A percentile compares a stretch with the other conserved stretches of the same genome.
Conservation (phyloP, 192 early-diverging fungal species). For the Linderina pennispora region DNA sequence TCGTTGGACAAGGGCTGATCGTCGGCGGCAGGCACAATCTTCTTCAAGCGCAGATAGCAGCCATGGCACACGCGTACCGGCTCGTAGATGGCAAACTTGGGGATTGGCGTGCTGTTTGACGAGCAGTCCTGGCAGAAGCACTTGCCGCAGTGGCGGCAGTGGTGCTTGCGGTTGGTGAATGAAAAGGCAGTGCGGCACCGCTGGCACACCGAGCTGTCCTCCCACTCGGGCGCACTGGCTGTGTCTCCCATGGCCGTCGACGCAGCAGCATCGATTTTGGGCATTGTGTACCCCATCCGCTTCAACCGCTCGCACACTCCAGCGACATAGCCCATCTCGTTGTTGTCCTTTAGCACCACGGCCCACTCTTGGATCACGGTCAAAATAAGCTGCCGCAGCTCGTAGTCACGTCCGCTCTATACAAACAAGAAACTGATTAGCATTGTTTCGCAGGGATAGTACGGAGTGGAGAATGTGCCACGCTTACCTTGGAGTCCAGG, state of each 20-base stretch:
- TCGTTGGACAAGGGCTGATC: no score
- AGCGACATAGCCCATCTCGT: slow-evolving; percentile 68
- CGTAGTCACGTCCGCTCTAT: slow-evolving; percentile 57
- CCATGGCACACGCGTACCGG: slow-evolving; percentile 94
- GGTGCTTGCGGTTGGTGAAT: slow-evolving; percentile 94
- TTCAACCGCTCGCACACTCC: slow-evolving; percentile 81
- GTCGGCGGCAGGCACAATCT: slow-evolving; percentile 35
- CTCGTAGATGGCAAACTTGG: slow-evolving; percentile 80
- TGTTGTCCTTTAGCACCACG: slow-evolving; percentile 68
- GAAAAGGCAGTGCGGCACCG: slow-evolving; percentile 92
- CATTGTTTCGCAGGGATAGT: background rate
- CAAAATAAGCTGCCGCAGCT: slow-evolving; percentile 72
- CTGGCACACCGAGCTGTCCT: slow-evolving; percentile 88
- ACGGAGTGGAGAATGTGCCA: background rate
- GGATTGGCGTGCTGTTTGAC: slow-evolving; percentile 76
- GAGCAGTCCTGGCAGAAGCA: slow-evolving; percentile 94
- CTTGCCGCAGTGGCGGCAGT: slow-evolving; percentile 95
- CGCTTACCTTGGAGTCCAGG: slow-evolving; percentile 21
- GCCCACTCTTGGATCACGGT: slow-evolving; percentile 89
- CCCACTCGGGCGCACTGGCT: slow-evolving; percentile 92
- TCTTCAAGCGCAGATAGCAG: slow-evolving; percentile 74
- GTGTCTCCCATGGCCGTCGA: slow-evolving; percentile 76
- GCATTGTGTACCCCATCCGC: slow-evolving; percentile 63
- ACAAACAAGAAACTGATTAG: background rate
- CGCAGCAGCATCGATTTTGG: slow-evolving; percentile 57